Evolutionary conservation across 345 rosid genomes (phyloP).

Genomic region (Hibiscus mutabilis): DNA sequence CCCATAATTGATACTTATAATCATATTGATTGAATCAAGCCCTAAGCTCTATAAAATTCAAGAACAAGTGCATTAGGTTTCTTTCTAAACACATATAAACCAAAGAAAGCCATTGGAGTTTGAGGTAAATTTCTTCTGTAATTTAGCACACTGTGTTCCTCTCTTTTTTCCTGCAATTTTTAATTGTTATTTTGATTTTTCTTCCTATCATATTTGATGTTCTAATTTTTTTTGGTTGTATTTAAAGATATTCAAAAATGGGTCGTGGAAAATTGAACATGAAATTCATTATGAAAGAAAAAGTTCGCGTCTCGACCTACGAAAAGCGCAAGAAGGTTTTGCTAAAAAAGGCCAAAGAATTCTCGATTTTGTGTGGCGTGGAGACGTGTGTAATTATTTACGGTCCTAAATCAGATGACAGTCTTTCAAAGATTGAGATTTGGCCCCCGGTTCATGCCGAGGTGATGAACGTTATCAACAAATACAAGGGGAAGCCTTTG

Average conservation of each 20-base stretch:
- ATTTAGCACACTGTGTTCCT: too few species aligned
- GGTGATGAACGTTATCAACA: constrained; percentile 20
- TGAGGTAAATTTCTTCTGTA: too few species aligned
- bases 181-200: not conserved
- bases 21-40: too few species aligned
- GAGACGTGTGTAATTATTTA: constrained; percentile 29
- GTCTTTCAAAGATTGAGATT: constrained; percentile 19
- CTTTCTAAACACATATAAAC: too few species aligned
- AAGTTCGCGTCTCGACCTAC: constrained; percentile 24
- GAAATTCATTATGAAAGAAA: constrained; percentile 15
- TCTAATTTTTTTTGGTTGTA: not conserved
- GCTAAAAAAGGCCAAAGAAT: constrained; percentile 28
- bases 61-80: too few species aligned
- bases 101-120: too few species aligned
- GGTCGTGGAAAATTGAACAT: constrained; percentile 15
- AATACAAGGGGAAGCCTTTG: constrained; percentile 10
- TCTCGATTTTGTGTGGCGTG: constrained; percentile 33
- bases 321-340: constrained; percentile 28
- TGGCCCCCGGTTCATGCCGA: constrained; percentile 24
- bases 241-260: constrained; percentile 12
- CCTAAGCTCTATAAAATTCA: too few species aligned
- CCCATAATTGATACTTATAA: too few species aligned
- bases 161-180: too few species aligned
- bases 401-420: constrained; percentile 15
- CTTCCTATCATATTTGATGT: not conserved